These are phyloP conservation scores for Fusarium floridanum DNA, from an alignment of 2,329 filamentous ascomycete species.

Conservation along the genomic window DNA sequence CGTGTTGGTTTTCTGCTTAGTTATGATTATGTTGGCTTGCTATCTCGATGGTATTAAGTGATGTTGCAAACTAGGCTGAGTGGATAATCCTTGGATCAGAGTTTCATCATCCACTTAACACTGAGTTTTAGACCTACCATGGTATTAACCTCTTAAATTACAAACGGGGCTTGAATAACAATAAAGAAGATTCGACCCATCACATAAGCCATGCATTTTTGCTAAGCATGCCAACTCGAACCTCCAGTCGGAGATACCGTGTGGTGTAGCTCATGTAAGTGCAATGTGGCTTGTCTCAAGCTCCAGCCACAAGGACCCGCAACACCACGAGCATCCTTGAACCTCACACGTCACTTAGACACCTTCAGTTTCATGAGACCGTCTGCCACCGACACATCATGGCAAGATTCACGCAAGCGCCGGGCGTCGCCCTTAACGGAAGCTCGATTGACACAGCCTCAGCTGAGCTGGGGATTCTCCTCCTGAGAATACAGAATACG, in stretches of 20 bases:
- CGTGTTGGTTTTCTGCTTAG: neutral
- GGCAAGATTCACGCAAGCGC: slow-evolving; percentile 45
- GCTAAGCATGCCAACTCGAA: neutral
- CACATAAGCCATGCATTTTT: neutral
- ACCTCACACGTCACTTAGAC: slow-evolving; percentile 48
- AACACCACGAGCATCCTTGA: slow-evolving; percentile 31
- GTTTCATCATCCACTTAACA: neutral
- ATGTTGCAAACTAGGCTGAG: no score
- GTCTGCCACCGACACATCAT: slow-evolving; percentile 36
- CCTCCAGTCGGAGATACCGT: neutral
- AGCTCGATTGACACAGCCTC: slow-evolving; percentile 48
- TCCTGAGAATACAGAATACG: slow-evolving; percentile 74
- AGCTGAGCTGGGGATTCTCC: slow-evolving; percentile 72
- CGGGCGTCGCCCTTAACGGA: slow-evolving; percentile 23
- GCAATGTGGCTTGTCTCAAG: slow-evolving; percentile 44
- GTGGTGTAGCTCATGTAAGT: slow-evolving; percentile 2
- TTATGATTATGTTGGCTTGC: neutral
- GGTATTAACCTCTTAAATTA: neutral
- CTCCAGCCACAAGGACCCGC: slow-evolving; percentile 45
- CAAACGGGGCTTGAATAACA: no score
- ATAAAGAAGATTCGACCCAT: neutral
- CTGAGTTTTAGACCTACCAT: neutral
- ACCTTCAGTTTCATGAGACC: slow-evolving; percentile 18
- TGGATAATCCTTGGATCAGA: no score
- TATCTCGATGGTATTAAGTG: neutral